Evolutionary conservation across 2,329 filamentous ascomycete genomes (phyloP).

Genomic region (Nannizzia gypsea): DNA sequence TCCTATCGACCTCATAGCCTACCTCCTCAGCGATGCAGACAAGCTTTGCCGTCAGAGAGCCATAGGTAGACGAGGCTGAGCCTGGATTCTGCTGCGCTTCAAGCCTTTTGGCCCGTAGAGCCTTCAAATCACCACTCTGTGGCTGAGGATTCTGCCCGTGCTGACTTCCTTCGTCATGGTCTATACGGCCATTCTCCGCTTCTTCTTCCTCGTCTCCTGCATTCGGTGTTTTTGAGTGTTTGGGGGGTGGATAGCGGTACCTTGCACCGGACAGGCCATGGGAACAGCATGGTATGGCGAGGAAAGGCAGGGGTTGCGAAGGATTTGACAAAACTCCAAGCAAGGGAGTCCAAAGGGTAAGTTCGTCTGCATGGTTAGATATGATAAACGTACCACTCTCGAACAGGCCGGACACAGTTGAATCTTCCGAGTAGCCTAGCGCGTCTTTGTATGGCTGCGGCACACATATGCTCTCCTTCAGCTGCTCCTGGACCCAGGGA

Average conservation of each 20-base stretch:
- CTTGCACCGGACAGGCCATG: slow-evolving; percentile 65
- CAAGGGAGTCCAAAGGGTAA: slow-evolving; percentile 91
- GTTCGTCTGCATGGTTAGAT: slow-evolving; percentile 91
- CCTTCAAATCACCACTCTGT: slow-evolving; percentile 30
- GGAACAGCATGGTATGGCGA: slow-evolving; percentile 92
- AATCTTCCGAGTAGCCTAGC: slow-evolving; percentile 2
- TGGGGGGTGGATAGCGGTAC: slow-evolving; percentile 45
- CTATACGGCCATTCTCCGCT: background rate
- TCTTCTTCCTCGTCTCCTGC: slow-evolving; percentile 5
- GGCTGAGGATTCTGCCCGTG: slow-evolving; percentile 19
- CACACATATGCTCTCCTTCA: slow-evolving; percentile 51
- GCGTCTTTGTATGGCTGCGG: slow-evolving; percentile 39
- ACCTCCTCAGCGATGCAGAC: slow-evolving; percentile 56
- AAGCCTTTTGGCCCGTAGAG: slow-evolving; percentile 27
- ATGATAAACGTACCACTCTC: slow-evolving; percentile 72
- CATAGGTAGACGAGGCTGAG: slow-evolving; percentile 57
- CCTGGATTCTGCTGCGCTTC: slow-evolving; percentile 23
- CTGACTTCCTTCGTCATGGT: background rate
- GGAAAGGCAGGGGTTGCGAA: slow-evolving; percentile 60
- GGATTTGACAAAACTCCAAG: slow-evolving; percentile 52
- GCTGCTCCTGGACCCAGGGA: slow-evolving; percentile 32
- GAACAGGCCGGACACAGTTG: slow-evolving; percentile 48
- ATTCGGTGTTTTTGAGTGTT: slow-evolving; percentile 10
- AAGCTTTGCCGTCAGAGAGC: slow-evolving; percentile 71
- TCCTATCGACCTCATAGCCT: slow-evolving; percentile 66